These are phyloP conservation scores for Hemileia vastatrix DNA, from an alignment of 1,284 basidiomycete genomes.

Conservation along the genomic window DNA sequence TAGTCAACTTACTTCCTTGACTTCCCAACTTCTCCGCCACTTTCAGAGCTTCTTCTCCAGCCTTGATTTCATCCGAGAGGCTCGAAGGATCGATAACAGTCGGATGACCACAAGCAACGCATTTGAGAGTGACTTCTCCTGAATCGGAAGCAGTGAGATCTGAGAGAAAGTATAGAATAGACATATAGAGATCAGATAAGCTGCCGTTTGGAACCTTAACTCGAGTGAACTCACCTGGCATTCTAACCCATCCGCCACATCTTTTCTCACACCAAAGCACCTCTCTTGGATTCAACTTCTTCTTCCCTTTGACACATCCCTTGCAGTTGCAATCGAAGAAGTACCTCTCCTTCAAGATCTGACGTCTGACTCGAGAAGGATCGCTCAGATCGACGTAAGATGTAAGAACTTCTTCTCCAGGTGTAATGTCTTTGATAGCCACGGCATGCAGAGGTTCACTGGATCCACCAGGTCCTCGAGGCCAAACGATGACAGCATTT, in stretches of 20 bases:
- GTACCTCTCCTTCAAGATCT: constrained; percentile 61
- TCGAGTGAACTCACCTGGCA: constrained; percentile 47
- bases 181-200: constrained; percentile 51
- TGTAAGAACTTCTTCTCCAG: constrained; percentile 65
- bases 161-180: constrained; percentile 4
- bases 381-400: constrained; percentile 76
- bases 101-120: constrained; percentile 53
- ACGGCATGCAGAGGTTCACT: constrained; percentile 57
- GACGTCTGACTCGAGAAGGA: constrained; percentile 53
- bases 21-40: constrained; percentile 57
- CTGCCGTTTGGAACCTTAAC: background rate
- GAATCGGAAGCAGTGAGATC: no score
- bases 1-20: constrained; percentile 47
- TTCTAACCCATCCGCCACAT: constrained; percentile 35
- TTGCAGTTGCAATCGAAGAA: constrained; percentile 68
- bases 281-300: constrained; percentile 57
- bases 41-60: constrained; percentile 60
- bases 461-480: constrained; percentile 45
- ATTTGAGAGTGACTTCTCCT: constrained; percentile 52
- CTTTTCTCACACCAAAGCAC: constrained; percentile 53
- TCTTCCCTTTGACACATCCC: constrained; percentile 49
- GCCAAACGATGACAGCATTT: constrained; percentile 81
- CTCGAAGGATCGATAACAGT: constrained; percentile 49
- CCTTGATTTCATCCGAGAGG: constrained; percentile 54
- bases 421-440: constrained; percentile 55